Evolutionary conservation across 306 rosid species (phyloP).

Genomic region (Malus orientalis): DNA sequence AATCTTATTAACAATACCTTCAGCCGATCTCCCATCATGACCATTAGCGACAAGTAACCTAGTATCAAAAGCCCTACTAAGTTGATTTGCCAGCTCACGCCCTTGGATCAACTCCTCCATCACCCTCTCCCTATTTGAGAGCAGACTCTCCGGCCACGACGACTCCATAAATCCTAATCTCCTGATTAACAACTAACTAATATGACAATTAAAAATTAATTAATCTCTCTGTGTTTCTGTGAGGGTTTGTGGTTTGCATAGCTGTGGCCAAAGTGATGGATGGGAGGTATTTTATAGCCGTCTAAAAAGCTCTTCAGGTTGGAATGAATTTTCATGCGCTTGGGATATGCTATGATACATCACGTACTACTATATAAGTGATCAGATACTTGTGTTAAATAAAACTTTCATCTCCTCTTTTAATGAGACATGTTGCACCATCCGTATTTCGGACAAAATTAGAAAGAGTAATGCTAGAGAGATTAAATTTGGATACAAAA

Average conservation of each 20-base stretch:
- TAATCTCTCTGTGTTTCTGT: not conserved
- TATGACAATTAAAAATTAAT: too few species aligned
- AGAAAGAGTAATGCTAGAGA: too few species aligned
- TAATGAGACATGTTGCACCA: too few species aligned
- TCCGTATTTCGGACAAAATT: too few species aligned
- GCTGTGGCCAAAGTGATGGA: not conserved
- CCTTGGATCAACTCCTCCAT: slow-evolving; percentile 45
- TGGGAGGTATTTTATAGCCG: not conserved
- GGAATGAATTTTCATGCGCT: too few species aligned
- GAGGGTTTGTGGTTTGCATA: not conserved
- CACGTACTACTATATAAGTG: accelerated
- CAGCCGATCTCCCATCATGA: slow-evolving; percentile 7
- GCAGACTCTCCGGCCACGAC: not conserved
- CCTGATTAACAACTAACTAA: too few species aligned
- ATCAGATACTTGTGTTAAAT: too few species aligned
- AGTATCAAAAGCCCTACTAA: slow-evolving; percentile 11
- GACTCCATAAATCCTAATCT: not conserved
- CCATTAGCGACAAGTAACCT: not conserved
- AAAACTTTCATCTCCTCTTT: too few species aligned
- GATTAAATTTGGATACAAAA: accelerated
- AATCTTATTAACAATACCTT: slow-evolving; percentile 28
- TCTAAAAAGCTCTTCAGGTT: not conserved
- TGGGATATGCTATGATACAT: too few species aligned
- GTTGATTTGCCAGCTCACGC: slow-evolving; percentile 24
- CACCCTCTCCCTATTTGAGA: slow-evolving; percentile 2